Percentiles rank a stretch among this genome's conserved stretches.
Evolutionary conservation across 2,329 filamentous ascomycete species (phyloP).

Genomic region (Pseudomassariella vexata): DNA sequence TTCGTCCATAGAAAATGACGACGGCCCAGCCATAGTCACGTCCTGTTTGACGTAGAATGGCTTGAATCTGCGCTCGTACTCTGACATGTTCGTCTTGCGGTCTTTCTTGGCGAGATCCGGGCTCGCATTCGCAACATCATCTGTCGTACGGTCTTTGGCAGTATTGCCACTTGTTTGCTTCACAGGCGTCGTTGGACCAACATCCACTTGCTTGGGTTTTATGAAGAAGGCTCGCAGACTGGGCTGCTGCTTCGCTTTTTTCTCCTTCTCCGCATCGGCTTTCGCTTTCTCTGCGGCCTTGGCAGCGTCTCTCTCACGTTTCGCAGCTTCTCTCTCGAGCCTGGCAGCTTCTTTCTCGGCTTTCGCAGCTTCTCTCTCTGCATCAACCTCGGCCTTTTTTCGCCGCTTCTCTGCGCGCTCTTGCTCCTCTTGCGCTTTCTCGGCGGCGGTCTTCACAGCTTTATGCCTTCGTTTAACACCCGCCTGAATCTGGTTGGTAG

Average conservation of each 20-base stretch:
- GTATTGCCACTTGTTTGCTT: no score
- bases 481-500: constrained; percentile 3
- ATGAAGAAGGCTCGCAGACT: constrained; percentile 5
- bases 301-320: constrained; percentile 33
- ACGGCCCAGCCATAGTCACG: constrained; percentile 63
- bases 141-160: constrained; percentile 15
- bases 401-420: constrained; percentile 40
- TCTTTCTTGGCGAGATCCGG: constrained; percentile 13
- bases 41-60: constrained; percentile 75
- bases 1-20: constrained; percentile 51
- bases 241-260: constrained; percentile 24
- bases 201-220: constrained; percentile 18
- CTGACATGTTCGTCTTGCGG: constrained; percentile 29
- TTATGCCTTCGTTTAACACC: constrained; percentile 30
- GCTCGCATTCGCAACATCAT: constrained; percentile 13
- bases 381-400: constrained; percentile 43
- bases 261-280: constrained; percentile 15
- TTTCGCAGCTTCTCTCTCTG: constrained; percentile 23
- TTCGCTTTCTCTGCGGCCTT: constrained; percentile 21
- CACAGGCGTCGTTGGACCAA: no score
- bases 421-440: constrained; percentile 28
- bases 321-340: no score
- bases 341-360: constrained; percentile 45
- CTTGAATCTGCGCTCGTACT: constrained; percentile 68
- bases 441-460: constrained; percentile 27